Evolutionary conservation across 495 filamentous ascomycete genomes (phyloP).

Genomic region (Articulospora tetracladia): DNA sequence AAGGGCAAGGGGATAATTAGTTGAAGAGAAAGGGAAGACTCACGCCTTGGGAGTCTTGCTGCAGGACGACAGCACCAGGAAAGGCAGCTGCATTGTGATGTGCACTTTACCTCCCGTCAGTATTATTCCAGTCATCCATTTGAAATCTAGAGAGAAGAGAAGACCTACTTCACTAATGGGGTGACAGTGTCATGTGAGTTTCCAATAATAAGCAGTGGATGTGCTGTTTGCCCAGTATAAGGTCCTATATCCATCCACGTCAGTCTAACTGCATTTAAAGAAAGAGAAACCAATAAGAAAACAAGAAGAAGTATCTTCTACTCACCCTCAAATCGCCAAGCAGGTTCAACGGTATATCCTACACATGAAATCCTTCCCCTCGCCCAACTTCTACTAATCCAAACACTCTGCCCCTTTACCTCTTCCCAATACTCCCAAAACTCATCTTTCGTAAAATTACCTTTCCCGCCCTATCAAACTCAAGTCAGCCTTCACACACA

Average conservation of each 20-base stretch:
- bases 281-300: not conserved
- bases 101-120: not conserved
- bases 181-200: not conserved
- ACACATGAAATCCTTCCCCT: not conserved
- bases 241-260: too few relatives aligned
- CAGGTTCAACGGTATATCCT: not conserved
- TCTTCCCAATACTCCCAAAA: not conserved
- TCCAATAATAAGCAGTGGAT: not conserved
- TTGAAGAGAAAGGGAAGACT: not conserved
- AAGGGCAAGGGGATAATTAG: too few relatives aligned
- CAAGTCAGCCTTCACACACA: too few relatives aligned
- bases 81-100: not conserved
- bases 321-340: constrained; percentile 3
- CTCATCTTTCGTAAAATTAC: not conserved
- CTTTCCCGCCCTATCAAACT: too few relatives aligned
- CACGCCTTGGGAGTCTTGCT: not conserved
- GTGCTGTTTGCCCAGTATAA: not conserved
- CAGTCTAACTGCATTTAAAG: too few relatives aligned
- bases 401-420: not conserved
- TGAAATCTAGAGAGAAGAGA: not conserved
- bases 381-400: not conserved
- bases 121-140: not conserved
- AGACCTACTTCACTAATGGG: not conserved
- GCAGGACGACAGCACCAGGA: constrained; percentile 4
- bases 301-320: not conserved